Evolutionary conservation across 805 yeast genomes (phyloP).

Genomic region (Saccharomycopsis sp.): DNA sequence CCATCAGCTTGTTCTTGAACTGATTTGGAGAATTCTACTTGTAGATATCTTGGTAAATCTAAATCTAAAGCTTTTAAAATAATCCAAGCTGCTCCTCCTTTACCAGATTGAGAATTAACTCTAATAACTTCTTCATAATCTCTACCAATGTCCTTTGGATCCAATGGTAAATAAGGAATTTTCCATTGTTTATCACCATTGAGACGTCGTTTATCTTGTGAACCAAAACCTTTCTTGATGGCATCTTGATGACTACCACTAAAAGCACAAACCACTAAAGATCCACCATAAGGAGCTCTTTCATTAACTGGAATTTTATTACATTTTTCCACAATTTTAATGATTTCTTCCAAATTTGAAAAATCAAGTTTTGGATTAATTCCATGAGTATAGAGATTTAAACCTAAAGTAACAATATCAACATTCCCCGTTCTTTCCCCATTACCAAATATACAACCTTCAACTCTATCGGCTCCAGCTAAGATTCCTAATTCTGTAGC

Average conservation of each 20-base stretch:
- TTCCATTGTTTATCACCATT: conserved; percentile 47
- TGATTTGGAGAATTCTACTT: conserved; percentile 52
- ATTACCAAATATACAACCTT: conserved; percentile 74
- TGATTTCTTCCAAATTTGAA: conserved; percentile 54
- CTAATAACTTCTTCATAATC: conserved; percentile 74
- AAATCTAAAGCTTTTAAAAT: conserved; percentile 59
- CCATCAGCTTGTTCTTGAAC: conserved; percentile 58
- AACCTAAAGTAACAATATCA: conserved; percentile 63
- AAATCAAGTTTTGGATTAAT: conserved; percentile 62
- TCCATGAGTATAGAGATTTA: conserved; percentile 73
- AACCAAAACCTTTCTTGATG: conserved; percentile 53
- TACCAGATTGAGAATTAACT: conserved; percentile 81
- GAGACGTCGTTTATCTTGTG: conserved; percentile 40
- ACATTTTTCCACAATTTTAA: conserved; percentile 63
- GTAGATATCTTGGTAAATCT: conserved; percentile 64
- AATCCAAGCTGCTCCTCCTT: conserved; percentile 84
- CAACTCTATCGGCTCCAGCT: conserved; percentile 83
- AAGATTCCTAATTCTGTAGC: conserved; percentile 67
- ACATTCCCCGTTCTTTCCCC: conserved; percentile 85
- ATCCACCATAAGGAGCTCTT: conserved; percentile 76
- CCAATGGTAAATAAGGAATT: conserved; percentile 70
- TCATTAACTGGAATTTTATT: conserved; percentile 66
- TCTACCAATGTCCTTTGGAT: conserved; percentile 74
- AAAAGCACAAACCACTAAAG: conserved; percentile 69
- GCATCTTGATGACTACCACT: conserved; percentile 69